Base-by-base conservation (phyloP, 1,284 basidiomycete species). In the Gomphus sp. region DNA sequence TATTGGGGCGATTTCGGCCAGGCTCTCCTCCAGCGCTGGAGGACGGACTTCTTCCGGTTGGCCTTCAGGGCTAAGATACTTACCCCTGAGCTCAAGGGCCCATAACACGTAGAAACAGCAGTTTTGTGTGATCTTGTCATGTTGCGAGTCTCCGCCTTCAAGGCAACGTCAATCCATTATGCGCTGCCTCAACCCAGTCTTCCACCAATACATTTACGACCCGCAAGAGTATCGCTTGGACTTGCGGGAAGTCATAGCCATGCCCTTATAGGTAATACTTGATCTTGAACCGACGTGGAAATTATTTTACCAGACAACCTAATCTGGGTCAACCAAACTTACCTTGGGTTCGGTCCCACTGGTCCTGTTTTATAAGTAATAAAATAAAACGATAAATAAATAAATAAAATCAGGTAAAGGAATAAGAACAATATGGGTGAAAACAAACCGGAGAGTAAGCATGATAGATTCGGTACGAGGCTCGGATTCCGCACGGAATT, bases 271-370 rank as follows among this genome's bases (percentile, higher is more conserved):
- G 74, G 67, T 92, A 92, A 67, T 86, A 91, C 66, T 92, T 92
- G 70, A 91, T 88, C 86, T 89, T 59, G 14, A 52, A 18, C 14
- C n/a, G 43, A 53, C 14, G 10, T 52, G 16, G 39, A 48, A 2
- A 28, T 53, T 22, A 34, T 3, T 16, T 39, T 34, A 34, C n/a
- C 22, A 25, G 44, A 10, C 18, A 3, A 12, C 4, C 10, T 7
- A n/a, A n/a, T 3, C 14, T n/a, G 3, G 22, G 8, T 22, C 8
- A 33, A 34, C 60, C 12, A 1, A 25, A 44, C 66, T 49, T 66
- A 86, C 88, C 81, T 93, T 93, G 0, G 91, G 91, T 66, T 93
- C 91, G 8, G 91, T 93, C 11, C 91, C 91, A 65, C 87, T 90
- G 36, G 89, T 92, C 61, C 90, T 89, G 58, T 11, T 28, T 28